Evolutionary conservation across 2,329 filamentous ascomycete genomes (phyloP).

Genomic region (Zymoseptoria crescenta): DNA sequence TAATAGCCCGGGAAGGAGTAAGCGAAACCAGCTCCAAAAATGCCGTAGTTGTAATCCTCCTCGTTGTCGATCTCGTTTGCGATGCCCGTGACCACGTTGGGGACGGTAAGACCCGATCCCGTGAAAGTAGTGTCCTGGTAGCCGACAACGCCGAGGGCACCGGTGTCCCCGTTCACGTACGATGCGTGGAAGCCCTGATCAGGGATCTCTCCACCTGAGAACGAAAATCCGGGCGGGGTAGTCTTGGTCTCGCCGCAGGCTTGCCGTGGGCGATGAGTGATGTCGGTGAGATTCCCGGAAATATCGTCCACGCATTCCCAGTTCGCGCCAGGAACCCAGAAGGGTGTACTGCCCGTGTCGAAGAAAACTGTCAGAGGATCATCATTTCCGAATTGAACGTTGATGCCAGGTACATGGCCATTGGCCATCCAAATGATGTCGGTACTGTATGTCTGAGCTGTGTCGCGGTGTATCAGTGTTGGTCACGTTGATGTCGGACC

Average conservation of each 20-base stretch:
- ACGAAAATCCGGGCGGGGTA: not conserved
- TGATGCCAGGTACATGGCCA: too few species aligned
- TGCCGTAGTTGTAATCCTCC: not conserved
- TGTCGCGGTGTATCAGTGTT: too few species aligned
- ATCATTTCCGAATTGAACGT: too few species aligned
- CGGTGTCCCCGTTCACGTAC: not conserved
- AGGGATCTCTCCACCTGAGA: not conserved
- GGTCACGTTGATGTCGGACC: too few species aligned
- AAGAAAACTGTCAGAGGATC: too few species aligned
- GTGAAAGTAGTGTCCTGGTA: not conserved
- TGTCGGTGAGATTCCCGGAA: not conserved
- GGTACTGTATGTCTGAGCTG: too few species aligned
- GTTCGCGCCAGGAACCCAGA: too few species aligned
- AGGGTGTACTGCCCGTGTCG: too few species aligned
- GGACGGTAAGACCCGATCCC: not conserved
- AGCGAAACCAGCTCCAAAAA: not conserved
- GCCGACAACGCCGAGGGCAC: not conserved
- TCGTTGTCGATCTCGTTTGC: not conserved
- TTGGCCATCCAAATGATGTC: too few species aligned
- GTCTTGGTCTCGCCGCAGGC: not conserved
- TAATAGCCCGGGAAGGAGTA: not conserved
- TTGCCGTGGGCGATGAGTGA: not conserved
- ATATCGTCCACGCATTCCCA: not conserved
- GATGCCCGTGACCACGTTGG: not conserved
- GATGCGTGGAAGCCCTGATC: not conserved